phyloP scores from a whole-genome alignment of 75 land plant species.

The Chamaecyparis obtusa region DNA sequence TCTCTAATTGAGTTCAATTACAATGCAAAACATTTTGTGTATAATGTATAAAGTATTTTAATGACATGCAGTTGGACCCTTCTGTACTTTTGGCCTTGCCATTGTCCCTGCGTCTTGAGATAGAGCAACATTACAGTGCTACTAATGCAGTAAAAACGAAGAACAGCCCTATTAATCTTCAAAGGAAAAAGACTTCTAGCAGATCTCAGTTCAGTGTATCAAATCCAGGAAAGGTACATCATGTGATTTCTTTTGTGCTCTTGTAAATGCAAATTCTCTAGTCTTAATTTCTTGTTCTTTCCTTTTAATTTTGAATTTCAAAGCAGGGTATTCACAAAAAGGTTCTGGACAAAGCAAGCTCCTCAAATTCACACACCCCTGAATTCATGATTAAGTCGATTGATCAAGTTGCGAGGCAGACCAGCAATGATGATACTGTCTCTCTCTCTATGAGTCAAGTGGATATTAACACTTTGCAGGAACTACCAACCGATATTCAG shows the following conservation, averaged over 20 bases:
- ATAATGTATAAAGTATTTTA: neutral
- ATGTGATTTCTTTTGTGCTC: neutral
- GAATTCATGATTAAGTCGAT: neutral
- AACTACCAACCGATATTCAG: constrained; percentile 42
- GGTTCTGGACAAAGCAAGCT: neutral
- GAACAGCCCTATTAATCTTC: neutral
- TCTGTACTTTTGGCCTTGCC: constrained; percentile 10
- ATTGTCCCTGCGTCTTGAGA: constrained; percentile 5
- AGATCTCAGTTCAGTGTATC: neutral
- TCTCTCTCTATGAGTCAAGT: constrained; percentile 50
- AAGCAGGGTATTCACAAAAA: neutral
- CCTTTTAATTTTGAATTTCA: neutral
- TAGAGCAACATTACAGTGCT: neutral
- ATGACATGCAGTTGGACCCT: constrained; percentile 13
- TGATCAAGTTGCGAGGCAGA: neutral
- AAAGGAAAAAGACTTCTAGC: neutral
- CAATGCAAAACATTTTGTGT: neutral
- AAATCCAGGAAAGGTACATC: neutral
- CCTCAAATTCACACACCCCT: neutral
- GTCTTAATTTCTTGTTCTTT: neutral
- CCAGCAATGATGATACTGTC: constrained; percentile 30
- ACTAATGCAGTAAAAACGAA: neutral
- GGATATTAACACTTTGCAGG: constrained; percentile 41
- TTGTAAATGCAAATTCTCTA: neutral
- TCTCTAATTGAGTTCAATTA: neutral